These are phyloP conservation scores for Leavenworthia alabamica DNA, from an alignment of 345 rosid genomes.

Conservation along the genomic window DNA sequence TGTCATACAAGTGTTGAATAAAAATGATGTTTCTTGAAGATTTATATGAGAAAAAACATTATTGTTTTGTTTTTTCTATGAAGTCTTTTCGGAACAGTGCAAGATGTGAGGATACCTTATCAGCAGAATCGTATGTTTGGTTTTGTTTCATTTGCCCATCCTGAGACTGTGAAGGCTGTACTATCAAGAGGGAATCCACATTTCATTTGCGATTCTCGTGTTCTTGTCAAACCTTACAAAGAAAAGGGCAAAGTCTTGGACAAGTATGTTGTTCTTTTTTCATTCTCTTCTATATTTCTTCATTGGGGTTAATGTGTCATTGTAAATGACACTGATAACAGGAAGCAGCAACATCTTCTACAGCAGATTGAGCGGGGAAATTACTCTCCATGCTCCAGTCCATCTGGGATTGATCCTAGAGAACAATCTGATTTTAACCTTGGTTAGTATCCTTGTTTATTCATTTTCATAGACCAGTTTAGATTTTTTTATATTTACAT, in stretches of 20 bases:
- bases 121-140: conserved; percentile 99
- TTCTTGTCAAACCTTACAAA: conserved; percentile 96
- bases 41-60: background rate
- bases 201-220: conserved; percentile 88
- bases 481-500: no score
- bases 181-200: conserved; percentile 88
- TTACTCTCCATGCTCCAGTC: conserved; percentile 61
- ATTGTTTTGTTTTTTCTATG: conserved; percentile 16
- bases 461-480: background rate
- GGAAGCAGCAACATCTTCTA: conserved; percentile 69
- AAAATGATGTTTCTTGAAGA: background rate
- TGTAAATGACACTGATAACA: conserved; percentile 27
- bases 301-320: background rate
- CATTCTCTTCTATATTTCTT: background rate
- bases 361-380: conserved; percentile 53
- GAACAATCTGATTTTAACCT: conserved; percentile 52
- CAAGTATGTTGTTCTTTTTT: conserved; percentile 42
- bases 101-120: conserved; percentile 95
- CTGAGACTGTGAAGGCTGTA: conserved; percentile 79
- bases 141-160: conserved; percentile 73
- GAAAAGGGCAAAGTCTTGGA: conserved; percentile 80
- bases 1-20: background rate
- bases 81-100: conserved; percentile 85
- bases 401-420: conserved; percentile 56
- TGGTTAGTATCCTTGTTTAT: conserved; percentile 44